These are phyloP conservation scores for Chaetomium tenue DNA, from an alignment of 495 filamentous ascomycete species.

Conservation along the genomic window DNA sequence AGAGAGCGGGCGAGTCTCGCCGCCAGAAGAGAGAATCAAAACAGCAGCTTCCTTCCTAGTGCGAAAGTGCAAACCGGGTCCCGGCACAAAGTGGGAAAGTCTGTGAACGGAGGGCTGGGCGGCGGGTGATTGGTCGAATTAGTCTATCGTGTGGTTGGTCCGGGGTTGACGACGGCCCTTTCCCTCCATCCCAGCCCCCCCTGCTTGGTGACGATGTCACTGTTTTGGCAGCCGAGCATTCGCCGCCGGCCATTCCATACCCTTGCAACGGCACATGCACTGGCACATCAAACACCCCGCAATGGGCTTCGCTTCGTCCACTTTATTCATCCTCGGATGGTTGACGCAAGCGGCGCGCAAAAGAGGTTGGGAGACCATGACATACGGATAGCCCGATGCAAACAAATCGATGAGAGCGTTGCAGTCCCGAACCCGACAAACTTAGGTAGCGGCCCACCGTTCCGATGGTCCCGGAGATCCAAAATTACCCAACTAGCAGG, in stretches of 20 bases:
- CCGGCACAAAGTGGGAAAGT: constrained; percentile 27
- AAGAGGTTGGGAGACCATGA: background rate
- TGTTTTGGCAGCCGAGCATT: constrained; percentile 2
- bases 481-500: background rate
- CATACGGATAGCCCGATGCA: background rate
- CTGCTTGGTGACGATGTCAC: background rate
- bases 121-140: constrained; percentile 27
- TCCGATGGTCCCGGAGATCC: constrained; percentile 1
- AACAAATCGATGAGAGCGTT: background rate
- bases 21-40: background rate
- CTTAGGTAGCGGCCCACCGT: constrained; percentile 1
- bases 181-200: background rate
- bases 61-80: background rate
- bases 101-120: constrained; percentile 25
- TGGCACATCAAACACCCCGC: background rate
- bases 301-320: background rate
- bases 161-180: background rate
- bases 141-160: background rate
- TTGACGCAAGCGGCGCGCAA: background rate
- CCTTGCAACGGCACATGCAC: background rate
- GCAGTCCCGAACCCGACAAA: background rate
- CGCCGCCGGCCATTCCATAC: background rate
- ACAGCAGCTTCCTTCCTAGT: background rate
- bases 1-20: background rate
- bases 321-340: background rate